Evolutionary conservation across 495 filamentous ascomycete species (phyloP).

Genomic region (Oidiodendron maius): DNA sequence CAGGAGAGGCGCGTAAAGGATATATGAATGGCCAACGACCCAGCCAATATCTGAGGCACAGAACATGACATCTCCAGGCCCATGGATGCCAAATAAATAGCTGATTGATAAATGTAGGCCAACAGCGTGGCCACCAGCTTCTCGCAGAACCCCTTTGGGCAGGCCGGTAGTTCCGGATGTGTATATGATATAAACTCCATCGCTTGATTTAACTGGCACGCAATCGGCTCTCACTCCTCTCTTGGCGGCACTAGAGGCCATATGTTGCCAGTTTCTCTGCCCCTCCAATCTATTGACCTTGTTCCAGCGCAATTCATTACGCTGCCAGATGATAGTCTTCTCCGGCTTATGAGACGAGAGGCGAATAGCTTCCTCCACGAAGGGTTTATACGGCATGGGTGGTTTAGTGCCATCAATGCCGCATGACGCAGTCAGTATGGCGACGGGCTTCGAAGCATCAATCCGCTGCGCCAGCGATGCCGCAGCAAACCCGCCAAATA

Average conservation of each 20-base stretch:
- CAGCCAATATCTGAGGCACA: constrained; percentile 81
- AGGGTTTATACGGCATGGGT: constrained; percentile 61
- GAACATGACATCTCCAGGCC: constrained; percentile 80
- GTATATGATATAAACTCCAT: constrained; percentile 87
- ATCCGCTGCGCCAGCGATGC: constrained; percentile 82
- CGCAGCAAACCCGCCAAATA: constrained; percentile 88
- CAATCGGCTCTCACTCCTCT: constrained; percentile 60
- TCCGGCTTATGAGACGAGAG: constrained; percentile 54
- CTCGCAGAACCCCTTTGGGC: constrained; percentile 82
- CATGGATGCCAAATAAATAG: constrained; percentile 72
- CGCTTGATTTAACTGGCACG: constrained; percentile 70
- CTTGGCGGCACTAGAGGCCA: constrained; percentile 60
- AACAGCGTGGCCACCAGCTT: constrained; percentile 84
- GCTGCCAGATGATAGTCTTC: constrained; percentile 68
- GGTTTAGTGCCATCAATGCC: constrained; percentile 85
- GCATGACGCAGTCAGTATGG: constrained; percentile 83
- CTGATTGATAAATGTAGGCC: constrained; percentile 73
- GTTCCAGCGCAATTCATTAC: constrained; percentile 71
- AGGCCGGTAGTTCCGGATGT: constrained; percentile 78
- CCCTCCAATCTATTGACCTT: constrained; percentile 54
- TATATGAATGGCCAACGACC: constrained; percentile 82
- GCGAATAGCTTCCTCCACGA: constrained; percentile 62
- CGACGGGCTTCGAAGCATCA: constrained; percentile 68
- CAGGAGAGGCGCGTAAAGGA: constrained; percentile 79
- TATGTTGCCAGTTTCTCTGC: constrained; percentile 72